Conservation (phyloP, 2,329 filamentous ascomycete species). For the Pseudopithomyces maydicus region DNA sequence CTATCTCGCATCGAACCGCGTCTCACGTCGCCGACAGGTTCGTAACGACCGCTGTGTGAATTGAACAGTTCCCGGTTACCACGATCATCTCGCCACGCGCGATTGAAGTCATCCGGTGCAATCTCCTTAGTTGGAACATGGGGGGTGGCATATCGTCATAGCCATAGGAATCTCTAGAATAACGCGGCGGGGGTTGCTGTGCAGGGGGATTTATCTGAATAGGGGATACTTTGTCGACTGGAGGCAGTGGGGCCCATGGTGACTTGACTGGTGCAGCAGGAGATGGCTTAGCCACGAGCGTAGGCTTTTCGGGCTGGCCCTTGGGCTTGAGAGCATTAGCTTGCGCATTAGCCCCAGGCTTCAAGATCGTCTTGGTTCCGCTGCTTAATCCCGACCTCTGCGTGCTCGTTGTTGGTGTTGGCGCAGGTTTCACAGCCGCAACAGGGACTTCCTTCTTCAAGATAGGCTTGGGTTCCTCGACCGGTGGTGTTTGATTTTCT, state of each 20-base stretch:
- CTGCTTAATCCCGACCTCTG: slow-evolving; percentile 44
- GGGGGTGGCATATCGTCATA: slow-evolving; percentile 61
- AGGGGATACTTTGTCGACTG: slow-evolving; percentile 80
- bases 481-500: slow-evolving; percentile 41
- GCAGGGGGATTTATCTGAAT: slow-evolving; percentile 62
- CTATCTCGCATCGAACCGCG: slow-evolving; percentile 72
- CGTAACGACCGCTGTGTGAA: slow-evolving; percentile 91
- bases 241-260: slow-evolving; percentile 87
- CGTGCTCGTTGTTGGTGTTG: slow-evolving; percentile 25
- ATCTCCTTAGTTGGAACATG: slow-evolving; percentile 75
- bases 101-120: slow-evolving; percentile 89
- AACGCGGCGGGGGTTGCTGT: slow-evolving; percentile 55
- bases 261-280: slow-evolving; percentile 78
- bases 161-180: slow-evolving; percentile 61
- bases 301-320: slow-evolving; percentile 71
- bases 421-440: slow-evolving; percentile 18
- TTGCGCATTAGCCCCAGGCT: slow-evolving; percentile 49
- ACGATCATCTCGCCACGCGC: slow-evolving; percentile 78
- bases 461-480: slow-evolving; percentile 31
- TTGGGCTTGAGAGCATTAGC: slow-evolving; percentile 54
- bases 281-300: slow-evolving; percentile 73
- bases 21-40: slow-evolving; percentile 79
- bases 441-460: slow-evolving; percentile 11
- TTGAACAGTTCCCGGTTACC: slow-evolving; percentile 83
- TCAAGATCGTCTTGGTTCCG: slow-evolving; percentile 55